phyloP scores from a whole-genome alignment of 345 rosid species.

The Populus pruinosa region DNA sequence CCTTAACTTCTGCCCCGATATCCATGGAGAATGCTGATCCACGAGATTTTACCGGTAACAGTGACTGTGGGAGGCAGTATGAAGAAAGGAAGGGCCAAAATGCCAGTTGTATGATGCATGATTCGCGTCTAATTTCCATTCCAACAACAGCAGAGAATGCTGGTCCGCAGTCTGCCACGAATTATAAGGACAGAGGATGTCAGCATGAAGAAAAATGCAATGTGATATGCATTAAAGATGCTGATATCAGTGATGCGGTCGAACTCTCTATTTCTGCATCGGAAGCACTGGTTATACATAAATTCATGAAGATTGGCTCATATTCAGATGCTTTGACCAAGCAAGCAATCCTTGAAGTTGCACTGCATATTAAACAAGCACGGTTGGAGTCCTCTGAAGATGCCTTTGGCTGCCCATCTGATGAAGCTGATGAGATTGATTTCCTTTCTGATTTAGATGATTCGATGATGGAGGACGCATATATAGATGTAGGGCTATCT shows the following conservation, averaged over 20 bases:
- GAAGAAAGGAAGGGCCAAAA: constrained; percentile 9
- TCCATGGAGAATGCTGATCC: constrained; percentile 8
- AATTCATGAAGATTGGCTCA: constrained; percentile 37
- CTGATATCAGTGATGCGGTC: constrained; percentile 42
- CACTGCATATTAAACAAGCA: constrained; percentile 57
- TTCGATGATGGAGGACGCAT: constrained; percentile 44
- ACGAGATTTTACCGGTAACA: neutral
- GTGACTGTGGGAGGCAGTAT: constrained; percentile 3
- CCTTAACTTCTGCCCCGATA: constrained; percentile 11
- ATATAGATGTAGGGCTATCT: constrained; percentile 50
- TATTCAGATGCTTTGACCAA: constrained; percentile 29
- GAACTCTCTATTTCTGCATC: constrained; percentile 68
- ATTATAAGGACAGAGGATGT: constrained; percentile 1
- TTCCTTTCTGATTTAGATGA: constrained; percentile 43
- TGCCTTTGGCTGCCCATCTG: constrained; percentile 13
- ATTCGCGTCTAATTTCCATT: constrained; percentile 6
- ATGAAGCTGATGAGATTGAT: constrained; percentile 36
- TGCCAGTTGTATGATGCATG: neutral
- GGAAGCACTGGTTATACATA: constrained; percentile 60
- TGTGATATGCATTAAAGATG: constrained; percentile 19
- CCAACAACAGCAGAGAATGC: constrained; percentile 10
- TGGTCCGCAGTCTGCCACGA: constrained; percentile 1
- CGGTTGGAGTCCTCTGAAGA: constrained; percentile 39
- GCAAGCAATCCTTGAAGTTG: constrained; percentile 51
- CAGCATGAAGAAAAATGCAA: constrained; percentile 18